Evolutionary conservation across 495 filamentous ascomycete genomes (phyloP).

Genomic region (Penicillium canariense): DNA sequence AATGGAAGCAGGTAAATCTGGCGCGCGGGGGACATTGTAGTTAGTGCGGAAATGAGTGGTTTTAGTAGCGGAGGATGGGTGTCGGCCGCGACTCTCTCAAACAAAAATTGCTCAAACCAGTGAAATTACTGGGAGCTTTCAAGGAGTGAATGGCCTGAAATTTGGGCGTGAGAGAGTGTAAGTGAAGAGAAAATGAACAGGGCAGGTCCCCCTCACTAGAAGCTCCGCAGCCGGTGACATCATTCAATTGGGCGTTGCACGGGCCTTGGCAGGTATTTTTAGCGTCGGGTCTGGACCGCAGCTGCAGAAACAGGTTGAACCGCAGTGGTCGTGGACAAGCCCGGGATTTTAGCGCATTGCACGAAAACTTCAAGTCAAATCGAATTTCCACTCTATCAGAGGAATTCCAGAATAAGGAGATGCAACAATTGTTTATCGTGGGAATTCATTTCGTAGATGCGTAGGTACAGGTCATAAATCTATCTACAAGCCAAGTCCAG

Average conservation of each 20-base stretch:
- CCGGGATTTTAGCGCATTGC: neutral
- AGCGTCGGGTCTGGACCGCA: constrained; percentile 18
- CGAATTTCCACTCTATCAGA: neutral
- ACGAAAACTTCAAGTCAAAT: neutral
- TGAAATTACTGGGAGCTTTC: constrained; percentile 1
- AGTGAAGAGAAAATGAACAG: constrained; percentile 5
- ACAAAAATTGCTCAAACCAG: constrained; percentile 5
- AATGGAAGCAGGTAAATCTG: constrained; percentile 84
- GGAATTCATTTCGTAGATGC: constrained; percentile 15
- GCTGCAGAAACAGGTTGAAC: neutral
- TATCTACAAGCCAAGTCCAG: constrained; percentile 17
- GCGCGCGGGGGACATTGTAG: constrained; percentile 31
- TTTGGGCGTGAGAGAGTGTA: constrained; percentile 3
- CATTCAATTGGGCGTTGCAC: constrained; percentile 11
- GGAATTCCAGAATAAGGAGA: neutral
- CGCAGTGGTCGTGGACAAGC: neutral
- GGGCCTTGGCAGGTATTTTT: constrained; percentile 16
- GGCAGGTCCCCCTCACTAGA: constrained; percentile 10
- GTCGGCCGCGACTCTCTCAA: neutral
- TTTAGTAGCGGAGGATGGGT: neutral
- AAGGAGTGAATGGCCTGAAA: constrained; percentile 16
- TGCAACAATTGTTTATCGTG: neutral
- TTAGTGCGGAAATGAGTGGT: neutral
- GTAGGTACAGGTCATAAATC: constrained; percentile 21
- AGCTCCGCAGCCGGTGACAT: constrained; percentile 14